Conservation (phyloP, 1,284 basidiomycete species). For the Leccinum pachyderme region DNA sequence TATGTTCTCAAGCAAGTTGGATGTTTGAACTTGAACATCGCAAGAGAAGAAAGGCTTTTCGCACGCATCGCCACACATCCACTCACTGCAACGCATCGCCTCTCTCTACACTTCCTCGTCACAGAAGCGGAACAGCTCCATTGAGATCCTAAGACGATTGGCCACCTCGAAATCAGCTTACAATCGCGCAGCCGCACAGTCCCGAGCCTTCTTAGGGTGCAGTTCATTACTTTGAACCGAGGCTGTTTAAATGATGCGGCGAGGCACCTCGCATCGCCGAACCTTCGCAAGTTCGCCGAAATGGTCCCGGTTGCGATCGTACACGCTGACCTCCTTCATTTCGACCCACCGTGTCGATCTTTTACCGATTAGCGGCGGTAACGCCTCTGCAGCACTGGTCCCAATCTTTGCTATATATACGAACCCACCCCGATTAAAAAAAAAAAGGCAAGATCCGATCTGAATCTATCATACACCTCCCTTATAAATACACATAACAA, state of each 20-base stretch:
- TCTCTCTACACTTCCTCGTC: slow-evolving; percentile 1
- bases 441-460: slow-evolving; percentile 8
- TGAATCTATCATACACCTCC: slow-evolving; percentile 22
- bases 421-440: not conserved
- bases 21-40: not conserved
- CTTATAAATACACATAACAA: slow-evolving; percentile 34
- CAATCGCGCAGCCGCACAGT: not conserved
- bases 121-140: slow-evolving; percentile 11
- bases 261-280: slow-evolving; percentile 50
- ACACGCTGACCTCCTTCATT: slow-evolving; percentile 48
- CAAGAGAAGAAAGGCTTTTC: not conserved
- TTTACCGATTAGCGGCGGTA: slow-evolving; percentile 33
- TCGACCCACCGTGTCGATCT: slow-evolving; percentile 53
- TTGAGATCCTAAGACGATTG: not conserved
- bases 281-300: slow-evolving; percentile 65
- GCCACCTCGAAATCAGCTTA: slow-evolving; percentile 2
- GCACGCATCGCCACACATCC: slow-evolving; percentile 1
- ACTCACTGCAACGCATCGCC: slow-evolving; percentile 2
- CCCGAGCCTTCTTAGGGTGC: not conserved
- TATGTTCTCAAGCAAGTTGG: slow-evolving; percentile 28
- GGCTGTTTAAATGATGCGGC: slow-evolving; percentile 45
- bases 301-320: slow-evolving; percentile 49
- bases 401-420: slow-evolving; percentile 8
- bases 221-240: not conserved
- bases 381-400: not conserved